Evolutionary conservation across 2,329 filamentous ascomycete genomes (phyloP).

Genomic region (Talaromyces islandicus): DNA sequence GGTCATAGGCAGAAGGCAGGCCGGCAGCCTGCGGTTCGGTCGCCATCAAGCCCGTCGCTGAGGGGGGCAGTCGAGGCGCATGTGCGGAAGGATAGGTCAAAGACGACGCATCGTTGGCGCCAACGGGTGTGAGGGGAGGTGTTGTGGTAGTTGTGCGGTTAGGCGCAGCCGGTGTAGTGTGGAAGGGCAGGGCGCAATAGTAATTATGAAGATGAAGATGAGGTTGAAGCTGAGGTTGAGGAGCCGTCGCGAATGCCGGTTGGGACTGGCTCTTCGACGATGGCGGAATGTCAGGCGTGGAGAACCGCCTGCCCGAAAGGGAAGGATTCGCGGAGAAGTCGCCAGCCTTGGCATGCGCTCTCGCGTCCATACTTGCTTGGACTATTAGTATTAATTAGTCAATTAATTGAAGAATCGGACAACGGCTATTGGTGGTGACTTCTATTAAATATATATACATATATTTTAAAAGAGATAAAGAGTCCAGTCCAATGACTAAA

Average conservation of each 20-base stretch:
- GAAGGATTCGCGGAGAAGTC: not conserved
- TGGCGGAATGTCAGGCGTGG: not conserved
- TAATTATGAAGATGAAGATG: not conserved
- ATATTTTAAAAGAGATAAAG: not conserved
- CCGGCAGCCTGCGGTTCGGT: conserved; percentile 26
- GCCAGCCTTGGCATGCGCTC: not conserved
- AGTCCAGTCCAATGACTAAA: not conserved
- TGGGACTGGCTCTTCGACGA: not conserved
- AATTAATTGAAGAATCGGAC: not conserved
- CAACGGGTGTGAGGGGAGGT: not conserved
- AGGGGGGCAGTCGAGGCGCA: conserved; percentile 2
- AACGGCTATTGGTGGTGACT: not conserved
- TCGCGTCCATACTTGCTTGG: not conserved
- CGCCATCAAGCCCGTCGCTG: conserved; percentile 34
- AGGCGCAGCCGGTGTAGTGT: not conserved
- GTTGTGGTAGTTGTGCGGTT: not conserved
- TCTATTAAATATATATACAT: too few species aligned
- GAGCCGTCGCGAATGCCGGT: not conserved
- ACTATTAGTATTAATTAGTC: not conserved
- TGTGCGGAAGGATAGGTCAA: conserved; percentile 18
- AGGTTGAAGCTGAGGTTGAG: not conserved
- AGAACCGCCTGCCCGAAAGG: not conserved
- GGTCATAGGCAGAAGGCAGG: conserved; percentile 21
- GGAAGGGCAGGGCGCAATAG: not conserved
- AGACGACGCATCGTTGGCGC: conserved; percentile 27